These are phyloP conservation scores for Acmispon strigosus DNA, from an alignment of 306 rosid species.

Conservation along the genomic window DNA sequence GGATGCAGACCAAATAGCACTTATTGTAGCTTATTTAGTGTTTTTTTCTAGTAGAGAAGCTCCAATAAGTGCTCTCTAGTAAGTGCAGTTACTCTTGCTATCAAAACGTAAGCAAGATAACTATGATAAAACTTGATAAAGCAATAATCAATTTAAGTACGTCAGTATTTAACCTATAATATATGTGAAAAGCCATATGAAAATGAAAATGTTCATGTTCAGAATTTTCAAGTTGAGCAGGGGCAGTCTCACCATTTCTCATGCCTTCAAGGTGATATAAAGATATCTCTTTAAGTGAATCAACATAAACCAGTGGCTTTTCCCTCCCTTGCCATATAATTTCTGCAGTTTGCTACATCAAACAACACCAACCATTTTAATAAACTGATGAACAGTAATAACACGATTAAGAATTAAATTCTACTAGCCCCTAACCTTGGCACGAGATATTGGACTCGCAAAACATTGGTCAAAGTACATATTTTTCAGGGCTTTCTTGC, in stretches of 20 bases:
- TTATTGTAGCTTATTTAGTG: no score
- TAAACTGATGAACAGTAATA: neutral
- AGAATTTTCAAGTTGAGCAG: slow-evolving; percentile 4
- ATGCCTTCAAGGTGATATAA: slow-evolving; percentile 74
- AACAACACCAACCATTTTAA: slow-evolving; percentile 8
- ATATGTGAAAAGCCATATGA: neutral
- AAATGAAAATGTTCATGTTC: neutral
- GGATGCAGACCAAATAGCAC: no score
- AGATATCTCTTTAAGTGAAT: slow-evolving; percentile 62
- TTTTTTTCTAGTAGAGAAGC: no score
- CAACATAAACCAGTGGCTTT: slow-evolving; percentile 55
- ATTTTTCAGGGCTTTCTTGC: slow-evolving; percentile 50
- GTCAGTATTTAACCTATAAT: neutral
- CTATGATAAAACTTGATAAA: neutral
- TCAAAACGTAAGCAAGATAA: neutral
- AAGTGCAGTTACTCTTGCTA: neutral
- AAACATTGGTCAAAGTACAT: slow-evolving; percentile 56
- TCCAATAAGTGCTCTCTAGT: no score
- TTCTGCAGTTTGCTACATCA: slow-evolving; percentile 70
- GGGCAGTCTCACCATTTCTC: slow-evolving; percentile 63
- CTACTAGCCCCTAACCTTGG: slow-evolving; percentile 42
- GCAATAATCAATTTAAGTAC: neutral
- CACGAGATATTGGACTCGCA: slow-evolving; percentile 76
- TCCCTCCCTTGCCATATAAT: slow-evolving; percentile 60
- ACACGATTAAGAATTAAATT: slow-evolving; percentile 2